Conservation (phyloP, 805 yeast genomes). For the Yarrowia porcina region DNA sequence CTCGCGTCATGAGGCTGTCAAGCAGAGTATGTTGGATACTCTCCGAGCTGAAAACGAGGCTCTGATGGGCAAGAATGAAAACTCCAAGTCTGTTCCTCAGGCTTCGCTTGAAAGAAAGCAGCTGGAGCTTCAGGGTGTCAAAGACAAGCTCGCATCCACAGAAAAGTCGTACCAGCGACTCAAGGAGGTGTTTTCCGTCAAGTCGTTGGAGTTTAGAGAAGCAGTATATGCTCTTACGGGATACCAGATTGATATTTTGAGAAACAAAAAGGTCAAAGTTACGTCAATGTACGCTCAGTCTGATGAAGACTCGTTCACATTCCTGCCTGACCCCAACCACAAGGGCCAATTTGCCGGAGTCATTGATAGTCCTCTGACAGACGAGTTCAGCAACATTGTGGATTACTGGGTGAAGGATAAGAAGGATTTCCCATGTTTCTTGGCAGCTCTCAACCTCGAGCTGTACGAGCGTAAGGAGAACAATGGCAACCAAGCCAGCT, state of each 20-base stretch:
- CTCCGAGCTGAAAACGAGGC: slow-evolving; percentile 59
- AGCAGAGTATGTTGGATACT: slow-evolving; percentile 49
- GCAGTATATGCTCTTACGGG: slow-evolving; percentile 69
- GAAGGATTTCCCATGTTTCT: slow-evolving; percentile 70
- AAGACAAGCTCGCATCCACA: slow-evolving; percentile 28
- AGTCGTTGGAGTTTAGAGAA: slow-evolving; percentile 68
- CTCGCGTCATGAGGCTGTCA: slow-evolving; percentile 56
- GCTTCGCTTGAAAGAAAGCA: slow-evolving; percentile 57
- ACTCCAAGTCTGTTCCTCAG: slow-evolving; percentile 45
- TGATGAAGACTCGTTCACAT: slow-evolving; percentile 48
- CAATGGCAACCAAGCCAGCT: slow-evolving; percentile 1
- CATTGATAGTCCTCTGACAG: slow-evolving; percentile 36
- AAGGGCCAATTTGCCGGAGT: slow-evolving; percentile 48
- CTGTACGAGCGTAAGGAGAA: slow-evolving; percentile 48
- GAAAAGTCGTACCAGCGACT: slow-evolving; percentile 35
- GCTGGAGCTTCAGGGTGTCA: slow-evolving; percentile 32
- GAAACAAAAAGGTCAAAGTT: slow-evolving; percentile 54
- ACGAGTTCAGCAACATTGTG: slow-evolving; percentile 51
- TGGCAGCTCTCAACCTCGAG: slow-evolving; percentile 69
- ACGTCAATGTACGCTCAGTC: slow-evolving; percentile 46
- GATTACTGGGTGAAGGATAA: slow-evolving; percentile 65
- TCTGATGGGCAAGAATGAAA: slow-evolving; percentile 40
- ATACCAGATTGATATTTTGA: slow-evolving; percentile 63
- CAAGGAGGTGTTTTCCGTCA: slow-evolving; percentile 56
- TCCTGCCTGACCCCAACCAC: slow-evolving; percentile 49